Conservation (phyloP, 1,284 basidiomycete species). For the Flammula alnicola region DNA sequence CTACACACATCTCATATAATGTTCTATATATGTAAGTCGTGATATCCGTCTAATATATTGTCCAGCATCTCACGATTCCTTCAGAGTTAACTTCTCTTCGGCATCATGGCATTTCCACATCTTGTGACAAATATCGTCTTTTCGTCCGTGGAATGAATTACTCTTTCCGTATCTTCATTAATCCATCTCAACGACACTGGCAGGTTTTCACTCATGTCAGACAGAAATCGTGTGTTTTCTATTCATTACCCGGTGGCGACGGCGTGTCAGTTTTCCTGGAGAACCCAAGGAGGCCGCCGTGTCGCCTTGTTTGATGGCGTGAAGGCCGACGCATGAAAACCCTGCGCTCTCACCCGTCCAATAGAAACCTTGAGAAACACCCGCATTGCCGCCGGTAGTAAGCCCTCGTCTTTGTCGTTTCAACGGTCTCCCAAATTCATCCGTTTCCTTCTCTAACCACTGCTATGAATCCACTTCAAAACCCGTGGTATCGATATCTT, state of each 20-base stretch:
- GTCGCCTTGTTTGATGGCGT: slow-evolving; percentile 1
- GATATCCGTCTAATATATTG: neutral
- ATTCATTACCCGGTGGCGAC: slow-evolving; percentile 12
- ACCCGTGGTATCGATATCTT: neutral
- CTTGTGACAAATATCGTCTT: slow-evolving; percentile 12
- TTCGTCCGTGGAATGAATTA: slow-evolving; percentile 9
- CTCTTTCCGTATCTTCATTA: slow-evolving; percentile 7
- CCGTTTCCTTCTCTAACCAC: slow-evolving; percentile 1
- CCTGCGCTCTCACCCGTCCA: neutral
- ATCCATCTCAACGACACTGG: neutral
- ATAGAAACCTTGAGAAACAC: neutral
- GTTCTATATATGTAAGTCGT: slow-evolving; percentile 6
- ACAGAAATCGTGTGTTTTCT: slow-evolving; percentile 9
- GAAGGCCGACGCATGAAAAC: slow-evolving; percentile 6
- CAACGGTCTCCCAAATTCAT: neutral
- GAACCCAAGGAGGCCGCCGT: slow-evolving; percentile 12
- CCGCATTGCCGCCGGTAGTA: slow-evolving; percentile 18
- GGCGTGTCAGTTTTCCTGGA: neutral
- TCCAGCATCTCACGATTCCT: slow-evolving; percentile 6
- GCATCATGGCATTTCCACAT: slow-evolving; percentile 21
- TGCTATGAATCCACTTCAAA: neutral
- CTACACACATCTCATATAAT: neutral
- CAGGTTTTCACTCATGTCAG: slow-evolving; percentile 14
- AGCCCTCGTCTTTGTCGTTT: no score
- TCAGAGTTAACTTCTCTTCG: slow-evolving; percentile 22